Conservation (phyloP, 2,329 filamentous ascomycete genomes). For the Periconia sp. region DNA sequence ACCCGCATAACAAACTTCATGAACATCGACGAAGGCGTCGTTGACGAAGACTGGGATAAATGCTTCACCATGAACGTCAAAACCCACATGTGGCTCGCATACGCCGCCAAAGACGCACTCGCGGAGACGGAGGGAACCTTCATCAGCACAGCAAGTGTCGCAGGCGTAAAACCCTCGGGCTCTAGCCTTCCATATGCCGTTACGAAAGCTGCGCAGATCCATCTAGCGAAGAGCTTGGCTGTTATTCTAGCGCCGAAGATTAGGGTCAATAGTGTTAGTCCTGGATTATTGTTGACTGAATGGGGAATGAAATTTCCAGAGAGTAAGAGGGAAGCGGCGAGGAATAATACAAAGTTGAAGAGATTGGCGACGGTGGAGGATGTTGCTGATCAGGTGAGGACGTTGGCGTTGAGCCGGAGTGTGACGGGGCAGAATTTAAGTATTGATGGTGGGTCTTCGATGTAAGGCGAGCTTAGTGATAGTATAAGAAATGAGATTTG, state of each 20-base stretch:
- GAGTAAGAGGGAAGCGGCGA: constrained; percentile 51
- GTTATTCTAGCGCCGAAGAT: constrained; percentile 67
- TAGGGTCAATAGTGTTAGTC: constrained; percentile 68
- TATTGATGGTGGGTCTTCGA: constrained; percentile 43
- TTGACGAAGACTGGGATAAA: constrained; percentile 69
- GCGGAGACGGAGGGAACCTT: constrained; percentile 66
- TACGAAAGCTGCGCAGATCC: constrained; percentile 76
- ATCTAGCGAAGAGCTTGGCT: constrained; percentile 70
- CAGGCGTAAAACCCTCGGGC: constrained; percentile 68
- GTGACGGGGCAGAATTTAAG: constrained; percentile 46
- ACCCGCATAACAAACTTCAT: constrained; percentile 65
- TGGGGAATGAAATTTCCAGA: constrained; percentile 57
- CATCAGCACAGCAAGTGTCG: constrained; percentile 68
- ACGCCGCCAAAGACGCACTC: constrained; percentile 64
- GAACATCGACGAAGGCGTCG: constrained; percentile 64
- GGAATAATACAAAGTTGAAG: constrained; percentile 53
- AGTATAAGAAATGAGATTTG: no score
- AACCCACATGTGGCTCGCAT: constrained; percentile 58
- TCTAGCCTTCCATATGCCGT: constrained; percentile 76
- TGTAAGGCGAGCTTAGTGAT: no score
- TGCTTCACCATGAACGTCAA: constrained; percentile 69
- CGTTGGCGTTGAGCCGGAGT: constrained; percentile 41
- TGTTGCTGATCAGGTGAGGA: constrained; percentile 44
- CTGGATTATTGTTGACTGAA: constrained; percentile 67
- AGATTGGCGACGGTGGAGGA: constrained; percentile 62